Percentiles rank a stretch among this genome's conserved stretches.
These are phyloP conservation scores for Ulvella scutata DNA, from an alignment of 139 green algal genomes.

Conservation along the genomic window DNA sequence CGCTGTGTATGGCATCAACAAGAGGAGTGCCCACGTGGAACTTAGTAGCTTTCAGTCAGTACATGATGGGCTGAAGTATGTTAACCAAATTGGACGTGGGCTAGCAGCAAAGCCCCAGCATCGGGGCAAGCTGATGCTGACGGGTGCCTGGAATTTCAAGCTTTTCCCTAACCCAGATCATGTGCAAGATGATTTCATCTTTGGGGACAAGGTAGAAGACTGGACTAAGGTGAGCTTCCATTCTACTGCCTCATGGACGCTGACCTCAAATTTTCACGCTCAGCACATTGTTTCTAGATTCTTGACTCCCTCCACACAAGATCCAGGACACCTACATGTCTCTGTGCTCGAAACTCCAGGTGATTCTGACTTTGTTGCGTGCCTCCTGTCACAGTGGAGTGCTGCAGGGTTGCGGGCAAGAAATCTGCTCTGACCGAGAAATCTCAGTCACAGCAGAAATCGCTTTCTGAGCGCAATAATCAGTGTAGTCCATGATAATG, in stretches of 20 bases:
- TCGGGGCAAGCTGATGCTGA: conserved; percentile 18
- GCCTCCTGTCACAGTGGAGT: not conserved
- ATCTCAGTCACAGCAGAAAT: no score
- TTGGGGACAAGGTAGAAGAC: conserved; percentile 20
- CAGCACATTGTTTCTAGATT: not conserved
- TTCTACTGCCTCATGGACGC: not conserved
- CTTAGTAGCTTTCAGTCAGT: conserved; percentile 33
- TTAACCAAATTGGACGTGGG: not conserved
- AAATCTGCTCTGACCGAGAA: no score
- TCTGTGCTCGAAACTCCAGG: not conserved
- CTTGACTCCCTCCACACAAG: not conserved
- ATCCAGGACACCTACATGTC: not conserved
- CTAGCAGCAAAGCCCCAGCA: not conserved
- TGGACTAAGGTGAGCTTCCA: conserved; percentile 23
- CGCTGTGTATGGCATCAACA: conserved; percentile 41
- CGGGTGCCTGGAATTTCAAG: conserved; percentile 43
- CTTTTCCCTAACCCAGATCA: conserved; percentile 29
- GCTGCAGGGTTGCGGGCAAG: not conserved
- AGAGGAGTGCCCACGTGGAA: conserved; percentile 30
- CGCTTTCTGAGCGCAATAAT: no score
- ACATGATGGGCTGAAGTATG: conserved; percentile 7
- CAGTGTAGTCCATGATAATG: no score
- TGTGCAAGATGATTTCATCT: conserved; percentile 34
- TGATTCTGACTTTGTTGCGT: not conserved
- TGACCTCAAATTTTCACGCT: not conserved